Evolutionary conservation across 345 rosid genomes (phyloP), one percentile per base, ranked within the genome.

Genomic region (Clarkia xantiana): DNA sequence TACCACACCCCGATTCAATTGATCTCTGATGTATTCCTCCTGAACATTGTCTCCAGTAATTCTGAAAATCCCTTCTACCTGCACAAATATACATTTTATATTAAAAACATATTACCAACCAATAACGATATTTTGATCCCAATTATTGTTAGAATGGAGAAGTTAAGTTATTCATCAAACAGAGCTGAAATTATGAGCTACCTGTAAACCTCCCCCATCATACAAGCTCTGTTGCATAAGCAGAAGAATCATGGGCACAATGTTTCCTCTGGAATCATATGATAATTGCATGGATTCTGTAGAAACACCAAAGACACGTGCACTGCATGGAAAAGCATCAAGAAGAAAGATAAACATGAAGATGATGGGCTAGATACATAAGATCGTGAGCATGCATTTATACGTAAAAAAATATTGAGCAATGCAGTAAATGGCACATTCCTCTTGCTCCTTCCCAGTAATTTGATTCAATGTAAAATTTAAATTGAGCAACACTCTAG

Each of bases 61-160:
- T 59, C 79, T 62, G 61, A 74, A 74, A 53, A 74, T 62, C 36
- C 79, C 79, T 60, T 74, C 79, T 11, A 73, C 76, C 79, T 74
- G 71, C 61, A 47, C 9, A 13, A 40, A 29, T 20, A 46, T 15
- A 47, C 38, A 1, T 14, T 36, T 13, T 1, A 53, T 11, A 53
- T 13, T 18, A 14, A 22, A 29, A 1, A 29, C 36, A 29, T 29
- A 29, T 5, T 29, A 29, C 1, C 8, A 5, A 29, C 8, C n/a
- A n/a, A 29, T 29, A 3, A 29, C 2, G 36, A 29, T 10, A 29
- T 29, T 29, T 3, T 5, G 36, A 29, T 29, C 36, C 36, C 36
- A 29, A 29, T 29, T 29, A 29, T 7, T 29, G 36, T 29, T 29
- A 29, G 36, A 10, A 29, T 1, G 36, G 8, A 29, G 36, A 29